These are phyloP conservation scores for Poa pratensis DNA, from an alignment of 176 grass and related monocot species.

Conservation along the genomic window DNA sequence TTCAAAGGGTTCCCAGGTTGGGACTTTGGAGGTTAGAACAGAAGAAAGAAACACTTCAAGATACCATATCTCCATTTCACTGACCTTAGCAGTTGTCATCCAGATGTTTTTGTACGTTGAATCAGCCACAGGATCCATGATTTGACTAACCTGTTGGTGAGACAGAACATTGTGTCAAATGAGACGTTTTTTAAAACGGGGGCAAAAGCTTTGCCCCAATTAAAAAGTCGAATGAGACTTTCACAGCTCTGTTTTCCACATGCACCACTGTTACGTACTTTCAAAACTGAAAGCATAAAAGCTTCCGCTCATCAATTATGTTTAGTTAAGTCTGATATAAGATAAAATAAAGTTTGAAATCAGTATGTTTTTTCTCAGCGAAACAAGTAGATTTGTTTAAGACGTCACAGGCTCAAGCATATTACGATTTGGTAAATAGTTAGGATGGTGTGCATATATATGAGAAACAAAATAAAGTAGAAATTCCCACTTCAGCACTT, in stretches of 20 bases:
- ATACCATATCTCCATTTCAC: constrained; percentile 1
- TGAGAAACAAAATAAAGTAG: neutral
- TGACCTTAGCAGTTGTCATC: constrained; percentile 93
- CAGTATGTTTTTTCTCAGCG: neutral
- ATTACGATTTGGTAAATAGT: neutral
- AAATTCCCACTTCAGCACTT: neutral
- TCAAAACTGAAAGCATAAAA: neutral
- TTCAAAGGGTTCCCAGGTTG: constrained; percentile 10
- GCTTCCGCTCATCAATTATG: neutral
- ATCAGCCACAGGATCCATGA: constrained; percentile 78
- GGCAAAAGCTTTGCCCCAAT: too few species aligned
- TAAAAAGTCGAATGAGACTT: neutral
- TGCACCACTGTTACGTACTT: neutral
- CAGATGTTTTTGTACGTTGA: constrained; percentile 90
- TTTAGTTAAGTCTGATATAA: neutral
- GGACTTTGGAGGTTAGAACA: neutral
- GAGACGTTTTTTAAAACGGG: neutral
- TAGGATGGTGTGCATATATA: neutral
- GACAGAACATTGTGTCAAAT: neutral
- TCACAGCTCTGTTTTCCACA: neutral
- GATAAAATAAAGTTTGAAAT: neutral
- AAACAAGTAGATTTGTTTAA: neutral
- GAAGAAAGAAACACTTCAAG: neutral
- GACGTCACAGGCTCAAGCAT: neutral
- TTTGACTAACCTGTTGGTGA: constrained; percentile 74